Evolutionary conservation across 106 monocot species (phyloP).

Genomic region (Iris macrosiphon): DNA sequence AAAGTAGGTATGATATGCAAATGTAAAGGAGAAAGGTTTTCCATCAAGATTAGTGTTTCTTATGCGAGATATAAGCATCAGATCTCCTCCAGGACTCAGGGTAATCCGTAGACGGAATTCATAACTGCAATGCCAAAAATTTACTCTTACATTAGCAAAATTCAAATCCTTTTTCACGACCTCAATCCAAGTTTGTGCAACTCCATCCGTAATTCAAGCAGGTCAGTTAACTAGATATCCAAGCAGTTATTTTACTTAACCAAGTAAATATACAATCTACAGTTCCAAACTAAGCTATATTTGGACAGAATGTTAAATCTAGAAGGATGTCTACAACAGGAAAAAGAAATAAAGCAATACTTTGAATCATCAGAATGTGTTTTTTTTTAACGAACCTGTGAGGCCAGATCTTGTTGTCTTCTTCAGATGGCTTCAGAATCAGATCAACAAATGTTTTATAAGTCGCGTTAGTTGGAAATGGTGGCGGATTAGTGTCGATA

Average conservation of each 20-base stretch:
- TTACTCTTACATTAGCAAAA: no score
- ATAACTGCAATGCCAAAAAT: slow-evolving; percentile 27
- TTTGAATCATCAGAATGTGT: no score
- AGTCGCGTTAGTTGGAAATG: slow-evolving; percentile 33
- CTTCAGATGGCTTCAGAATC: slow-evolving; percentile 53
- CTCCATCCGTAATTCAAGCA: no score
- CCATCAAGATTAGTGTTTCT: slow-evolving; percentile 67
- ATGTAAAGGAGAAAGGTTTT: slow-evolving; percentile 63
- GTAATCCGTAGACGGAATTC: slow-evolving; percentile 66
- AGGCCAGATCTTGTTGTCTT: slow-evolving; percentile 60
- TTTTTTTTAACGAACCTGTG: slow-evolving; percentile 62
- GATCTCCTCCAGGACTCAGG: slow-evolving; percentile 61
- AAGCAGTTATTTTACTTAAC: no score
- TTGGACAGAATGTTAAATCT: no score
- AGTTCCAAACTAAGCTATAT: no score
- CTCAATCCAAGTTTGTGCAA: no score
- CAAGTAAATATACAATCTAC: no score
- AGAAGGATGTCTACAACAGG: no score
- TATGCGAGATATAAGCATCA: slow-evolving; percentile 71
- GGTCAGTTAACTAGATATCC: no score
- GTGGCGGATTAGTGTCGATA: slow-evolving; percentile 51
- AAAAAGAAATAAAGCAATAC: no score
- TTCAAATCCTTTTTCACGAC: no score
- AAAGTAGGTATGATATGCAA: slow-evolving; percentile 73
- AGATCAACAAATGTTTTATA: slow-evolving; percentile 57